Conservation (phyloP, 192 early-diverging fungal genomes). For the Gonapodya sp. region DNA sequence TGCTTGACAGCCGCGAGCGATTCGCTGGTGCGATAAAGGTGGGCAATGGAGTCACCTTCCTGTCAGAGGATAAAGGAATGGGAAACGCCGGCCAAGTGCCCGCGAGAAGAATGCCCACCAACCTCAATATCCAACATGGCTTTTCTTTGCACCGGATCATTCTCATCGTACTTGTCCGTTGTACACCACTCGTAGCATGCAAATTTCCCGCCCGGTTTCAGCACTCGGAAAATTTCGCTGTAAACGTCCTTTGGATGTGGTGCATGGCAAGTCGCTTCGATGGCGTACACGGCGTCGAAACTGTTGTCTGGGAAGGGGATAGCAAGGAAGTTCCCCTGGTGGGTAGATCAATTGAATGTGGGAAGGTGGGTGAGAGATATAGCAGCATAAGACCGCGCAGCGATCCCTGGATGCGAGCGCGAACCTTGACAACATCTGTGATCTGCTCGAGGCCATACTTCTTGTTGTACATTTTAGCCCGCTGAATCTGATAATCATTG, state of each 20-base stretch:
- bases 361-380: too few species aligned
- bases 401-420: too few species aligned
- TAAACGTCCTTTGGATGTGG: conserved; percentile 77
- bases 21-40: conserved; percentile 64
- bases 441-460: conserved; percentile 49
- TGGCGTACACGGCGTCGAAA: conserved; percentile 88
- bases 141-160: conserved; percentile 55
- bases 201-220: conserved; percentile 89
- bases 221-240: conserved; percentile 76
- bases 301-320: conserved; percentile 70
- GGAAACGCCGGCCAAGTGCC: conserved; percentile 2
- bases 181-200: conserved; percentile 94
- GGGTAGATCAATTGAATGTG: neutral
- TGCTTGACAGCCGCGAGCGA: conserved; percentile 68
- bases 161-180: conserved; percentile 78
- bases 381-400: too few species aligned
- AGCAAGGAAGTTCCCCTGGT: conserved; percentile 79
- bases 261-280: conserved; percentile 88
- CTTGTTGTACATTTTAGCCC: conserved; percentile 62
- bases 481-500: conserved; percentile 87
- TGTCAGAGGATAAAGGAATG: neutral
- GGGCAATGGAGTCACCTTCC: conserved; percentile 83
- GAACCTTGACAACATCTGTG: conserved; percentile 5
- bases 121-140: conserved; percentile 78
- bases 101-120: neutral